Evolutionary conservation across 2,329 filamentous ascomycete genomes (phyloP).

Genomic region (Ophiocordyceps camponoti-rufipedis): DNA sequence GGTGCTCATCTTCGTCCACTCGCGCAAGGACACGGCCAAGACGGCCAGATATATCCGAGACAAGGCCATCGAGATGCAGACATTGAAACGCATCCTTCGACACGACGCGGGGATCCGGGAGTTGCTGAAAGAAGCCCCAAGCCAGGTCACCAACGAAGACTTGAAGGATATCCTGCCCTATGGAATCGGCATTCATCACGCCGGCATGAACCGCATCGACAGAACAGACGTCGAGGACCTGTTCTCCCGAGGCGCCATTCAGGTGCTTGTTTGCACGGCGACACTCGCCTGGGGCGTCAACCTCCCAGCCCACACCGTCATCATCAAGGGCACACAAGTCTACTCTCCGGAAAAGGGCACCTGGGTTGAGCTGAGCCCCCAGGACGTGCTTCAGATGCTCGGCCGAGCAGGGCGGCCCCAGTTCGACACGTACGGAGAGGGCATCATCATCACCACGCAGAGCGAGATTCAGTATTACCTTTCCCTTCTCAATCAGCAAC

Average conservation of each 20-base stretch:
- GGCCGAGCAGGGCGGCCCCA: constrained; percentile 92
- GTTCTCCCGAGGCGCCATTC: constrained; percentile 77
- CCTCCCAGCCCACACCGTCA: constrained; percentile 88
- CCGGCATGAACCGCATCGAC: constrained; percentile 91
- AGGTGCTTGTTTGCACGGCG: constrained; percentile 91
- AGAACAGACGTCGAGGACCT: constrained; percentile 89
- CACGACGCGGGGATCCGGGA: constrained; percentile 85
- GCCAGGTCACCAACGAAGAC: constrained; percentile 66
- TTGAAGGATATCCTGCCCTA: constrained; percentile 91
- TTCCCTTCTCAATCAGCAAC: constrained; percentile 86
- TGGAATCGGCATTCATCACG: constrained; percentile 95
- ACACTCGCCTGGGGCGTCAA: constrained; percentile 99
- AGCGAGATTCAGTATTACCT: constrained; percentile 93
- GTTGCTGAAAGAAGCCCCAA: constrained; percentile 70
- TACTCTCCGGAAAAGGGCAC: constrained; percentile 98
- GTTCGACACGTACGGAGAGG: constrained; percentile 93
- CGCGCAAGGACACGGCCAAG: constrained; percentile 93
- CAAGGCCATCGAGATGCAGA: constrained; percentile 92
- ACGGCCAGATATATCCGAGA: constrained; percentile 92
- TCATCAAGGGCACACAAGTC: constrained; percentile 96
- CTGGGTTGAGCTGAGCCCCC: constrained; percentile 94
- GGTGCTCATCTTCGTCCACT: constrained; percentile 98
- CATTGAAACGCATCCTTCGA: constrained; percentile 85
- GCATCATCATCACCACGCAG: constrained; percentile 96
- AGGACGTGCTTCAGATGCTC: constrained; percentile 97